phyloP scores from a whole-genome alignment of 2,329 filamentous ascomycete genomes.

The Pseudogymnoascus sp. region DNA sequence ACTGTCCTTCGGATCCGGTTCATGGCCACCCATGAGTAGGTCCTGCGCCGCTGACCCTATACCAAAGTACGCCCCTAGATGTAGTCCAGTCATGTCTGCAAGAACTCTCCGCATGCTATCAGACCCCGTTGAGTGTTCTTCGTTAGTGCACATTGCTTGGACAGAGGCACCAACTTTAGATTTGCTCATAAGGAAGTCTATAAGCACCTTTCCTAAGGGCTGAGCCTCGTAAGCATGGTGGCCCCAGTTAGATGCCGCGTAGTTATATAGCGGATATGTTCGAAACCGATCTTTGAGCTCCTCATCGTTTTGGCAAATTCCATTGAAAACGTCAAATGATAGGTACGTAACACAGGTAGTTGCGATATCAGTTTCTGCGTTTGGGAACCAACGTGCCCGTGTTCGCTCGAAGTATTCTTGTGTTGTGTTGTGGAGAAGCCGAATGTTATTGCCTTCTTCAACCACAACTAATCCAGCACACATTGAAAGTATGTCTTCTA shows the following conservation, averaged over 20 bases:
- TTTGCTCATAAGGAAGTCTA: too few relatives aligned
- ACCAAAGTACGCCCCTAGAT: slow-evolving; percentile 13
- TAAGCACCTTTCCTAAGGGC: too few relatives aligned
- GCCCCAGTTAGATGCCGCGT: slow-evolving; percentile 11
- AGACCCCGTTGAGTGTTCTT: too few relatives aligned
- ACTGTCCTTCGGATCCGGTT: neutral
- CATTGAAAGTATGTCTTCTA: slow-evolving; percentile 12
- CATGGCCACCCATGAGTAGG: neutral
- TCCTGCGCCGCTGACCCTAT: slow-evolving; percentile 13
- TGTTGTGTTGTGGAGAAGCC: slow-evolving; percentile 24
- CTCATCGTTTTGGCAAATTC: slow-evolving; percentile 11
- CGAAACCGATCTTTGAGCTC: slow-evolving; percentile 8
- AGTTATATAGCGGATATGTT: slow-evolving; percentile 2
- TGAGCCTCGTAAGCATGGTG: slow-evolving; percentile 5
- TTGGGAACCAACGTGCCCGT: slow-evolving; percentile 1
- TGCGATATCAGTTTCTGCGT: slow-evolving; percentile 12
- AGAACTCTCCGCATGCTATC: too few relatives aligned
- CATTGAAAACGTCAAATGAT: slow-evolving; percentile 25
- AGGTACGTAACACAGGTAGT: slow-evolving; percentile 22
- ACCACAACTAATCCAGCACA: slow-evolving; percentile 20
- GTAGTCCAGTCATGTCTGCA: too few relatives aligned
- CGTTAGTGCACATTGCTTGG: too few relatives aligned
- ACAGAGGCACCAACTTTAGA: too few relatives aligned
- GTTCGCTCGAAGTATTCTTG: slow-evolving; percentile 36
- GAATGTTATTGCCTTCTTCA: slow-evolving; percentile 13